Evolutionary conservation across 1,139 yeast species (phyloP), one percentile per base, ranked within the genome.

Genomic region (Blastobotrys indianensis): DNA sequence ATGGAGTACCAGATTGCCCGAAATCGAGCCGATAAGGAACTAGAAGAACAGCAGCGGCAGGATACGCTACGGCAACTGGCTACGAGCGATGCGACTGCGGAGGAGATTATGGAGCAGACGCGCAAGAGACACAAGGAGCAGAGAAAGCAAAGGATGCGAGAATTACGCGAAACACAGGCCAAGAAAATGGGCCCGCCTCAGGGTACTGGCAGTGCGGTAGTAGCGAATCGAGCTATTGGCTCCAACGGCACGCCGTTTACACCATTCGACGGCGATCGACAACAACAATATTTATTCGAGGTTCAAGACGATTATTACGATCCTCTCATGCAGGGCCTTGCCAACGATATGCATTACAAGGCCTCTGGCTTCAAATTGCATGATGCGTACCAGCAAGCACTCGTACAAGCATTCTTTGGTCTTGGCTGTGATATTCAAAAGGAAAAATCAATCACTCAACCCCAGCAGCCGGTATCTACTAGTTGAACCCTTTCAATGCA

Each of bases 251-350:
- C 77, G 2, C 97, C 97, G 25, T 92, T 90, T 63, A 88, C 97
- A 2, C 97, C 98, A 10, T 90, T 92, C 66, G 80, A 80, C 59
- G 97, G 97, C 42, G 97, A 92, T 66, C 74, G 94, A 45, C 82
- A 84, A 50, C 54, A 70, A 15, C 64, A 70, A n/a, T 72, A 72
- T 43, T 64, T 69, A 20, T 76, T 70, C 56, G 59, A 65, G 20
- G 66, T 75, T 53, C 70, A 72, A 43, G 73, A 72, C 12, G 71
- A 71, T 20, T 81, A 80, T 57, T 74, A 71, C 47, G 88, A 84
- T 58, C 85, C 86, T 32, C 75, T 75, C 47, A 70, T 80, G 51
- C 77, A 76, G 53, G 74, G 77, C 47, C 69, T 86, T 50, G 76
- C 78, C 32, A 74, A 71, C 41, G 82, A 83, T 60, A 76, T 78